Evolutionary conservation across 345 rosid species (phyloP).

Genomic region (Mallotus nudiflorus): DNA sequence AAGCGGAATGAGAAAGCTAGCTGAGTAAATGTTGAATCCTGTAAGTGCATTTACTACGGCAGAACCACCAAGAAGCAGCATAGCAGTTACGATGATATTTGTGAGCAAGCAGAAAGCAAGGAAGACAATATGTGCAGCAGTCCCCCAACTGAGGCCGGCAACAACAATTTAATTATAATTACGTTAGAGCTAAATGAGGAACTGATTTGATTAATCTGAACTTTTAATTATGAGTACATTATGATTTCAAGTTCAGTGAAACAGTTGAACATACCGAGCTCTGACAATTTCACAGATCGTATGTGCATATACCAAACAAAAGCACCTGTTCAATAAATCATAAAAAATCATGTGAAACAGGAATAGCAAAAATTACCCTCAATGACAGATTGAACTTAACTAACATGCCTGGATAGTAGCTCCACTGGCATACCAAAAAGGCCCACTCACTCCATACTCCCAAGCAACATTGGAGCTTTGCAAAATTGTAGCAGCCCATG

Average conservation of each 20-base stretch:
- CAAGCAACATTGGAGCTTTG: slow-evolving; percentile 98
- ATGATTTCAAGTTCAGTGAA: background rate
- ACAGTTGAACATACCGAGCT: slow-evolving; percentile 62
- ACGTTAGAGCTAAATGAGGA: background rate
- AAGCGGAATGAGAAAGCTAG: slow-evolving; percentile 93
- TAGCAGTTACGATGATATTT: slow-evolving; percentile 78
- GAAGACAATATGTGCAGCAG: slow-evolving; percentile 78
- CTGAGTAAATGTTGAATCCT: slow-evolving; percentile 80
- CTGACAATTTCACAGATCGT: slow-evolving; percentile 90
- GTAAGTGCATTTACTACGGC: slow-evolving; percentile 95
- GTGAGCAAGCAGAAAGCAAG: slow-evolving; percentile 80
- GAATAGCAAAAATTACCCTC: too few species aligned
- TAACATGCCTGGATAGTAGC: slow-evolving; percentile 82
- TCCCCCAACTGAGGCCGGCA: slow-evolving; percentile 84
- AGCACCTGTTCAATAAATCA: slow-evolving; percentile 51
- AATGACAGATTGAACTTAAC: too few species aligned
- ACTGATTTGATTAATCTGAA: background rate
- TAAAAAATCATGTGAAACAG: background rate
- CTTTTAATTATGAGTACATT: background rate
- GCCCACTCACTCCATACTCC: slow-evolving; percentile 92
- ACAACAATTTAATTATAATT: background rate
- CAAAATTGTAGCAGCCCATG: slow-evolving; percentile 97
- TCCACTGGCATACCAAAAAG: slow-evolving; percentile 97
- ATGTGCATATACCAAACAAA: slow-evolving; percentile 88
- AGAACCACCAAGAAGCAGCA: slow-evolving; percentile 92